Percentiles rank a stretch among this genome's conserved stretches.
phyloP scores from a whole-genome alignment of 129 eudicot genomes.

The Escallonia rubra region DNA sequence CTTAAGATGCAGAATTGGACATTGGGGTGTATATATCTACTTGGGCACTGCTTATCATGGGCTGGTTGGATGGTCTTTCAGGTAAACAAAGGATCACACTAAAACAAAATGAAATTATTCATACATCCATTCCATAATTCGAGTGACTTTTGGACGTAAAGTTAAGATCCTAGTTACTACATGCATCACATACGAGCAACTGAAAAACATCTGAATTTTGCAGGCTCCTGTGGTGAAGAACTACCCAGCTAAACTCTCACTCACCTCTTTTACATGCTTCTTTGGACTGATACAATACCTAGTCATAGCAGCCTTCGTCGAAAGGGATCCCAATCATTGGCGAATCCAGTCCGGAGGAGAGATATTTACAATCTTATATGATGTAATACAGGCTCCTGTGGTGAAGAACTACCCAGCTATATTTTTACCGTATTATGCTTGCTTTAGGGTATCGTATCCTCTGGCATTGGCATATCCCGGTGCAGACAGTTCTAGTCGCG shows the following conservation, averaged over 20 bases:
- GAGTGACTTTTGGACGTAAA: not conserved
- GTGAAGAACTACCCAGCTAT: not conserved
- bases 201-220: not conserved
- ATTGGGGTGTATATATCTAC: conserved; percentile 73
- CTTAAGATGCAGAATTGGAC: conserved; percentile 52
- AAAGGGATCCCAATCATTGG: conserved; percentile 64
- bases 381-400: conserved; percentile 33
- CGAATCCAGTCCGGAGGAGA: conserved; percentile 62
- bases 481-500: conserved; percentile 83
- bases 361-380: conserved; percentile 66
- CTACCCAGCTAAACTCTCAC: conserved; percentile 87
- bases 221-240: conserved; percentile 90
- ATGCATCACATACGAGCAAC: too few relatives aligned
- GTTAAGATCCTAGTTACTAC: not conserved
- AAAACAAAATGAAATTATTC: too few relatives aligned
- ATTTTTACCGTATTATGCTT: not conserved
- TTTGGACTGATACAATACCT: conserved; percentile 77
- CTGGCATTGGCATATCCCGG: conserved; percentile 69
- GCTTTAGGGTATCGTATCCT: conserved; percentile 65
- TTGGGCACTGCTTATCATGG: conserved; percentile 89
- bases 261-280: conserved; percentile 81
- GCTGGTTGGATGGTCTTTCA: conserved; percentile 97
- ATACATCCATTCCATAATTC: not conserved
- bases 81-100: conserved; percentile 22
- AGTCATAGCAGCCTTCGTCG: conserved; percentile 60